A percentile compares a stretch with the other conserved stretches of the same genome.
These are phyloP conservation scores for Monosporascus cannonballus DNA, from an alignment of 2,329 filamentous ascomycete genomes.

Conservation along the genomic window DNA sequence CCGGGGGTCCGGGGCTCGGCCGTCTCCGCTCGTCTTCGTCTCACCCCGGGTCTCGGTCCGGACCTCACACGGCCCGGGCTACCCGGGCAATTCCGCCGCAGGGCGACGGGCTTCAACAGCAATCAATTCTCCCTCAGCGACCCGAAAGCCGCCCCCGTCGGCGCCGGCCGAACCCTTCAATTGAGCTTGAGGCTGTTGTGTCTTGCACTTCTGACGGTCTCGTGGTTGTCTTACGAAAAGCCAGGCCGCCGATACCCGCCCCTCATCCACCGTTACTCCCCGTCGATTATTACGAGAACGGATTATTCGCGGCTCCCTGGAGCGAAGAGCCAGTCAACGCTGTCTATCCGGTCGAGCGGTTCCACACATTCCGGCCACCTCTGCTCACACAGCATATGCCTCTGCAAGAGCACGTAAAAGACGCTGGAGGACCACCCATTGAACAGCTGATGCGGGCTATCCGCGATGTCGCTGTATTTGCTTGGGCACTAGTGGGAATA, in stretches of 20 bases:
- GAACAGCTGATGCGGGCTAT: slow-evolving; percentile 73
- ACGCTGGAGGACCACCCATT: slow-evolving; percentile 45
- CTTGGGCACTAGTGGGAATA: slow-evolving; percentile 75
- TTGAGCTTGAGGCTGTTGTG: slow-evolving; percentile 84
- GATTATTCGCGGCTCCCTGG: slow-evolving; percentile 77
- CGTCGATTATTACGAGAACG: slow-evolving; percentile 44
- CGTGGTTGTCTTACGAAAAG: slow-evolving; percentile 72
- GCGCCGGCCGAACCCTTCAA: slow-evolving; percentile 32
- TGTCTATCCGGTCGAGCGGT: slow-evolving; percentile 34
- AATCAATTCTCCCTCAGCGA: slow-evolving; percentile 1
- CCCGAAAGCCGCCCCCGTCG: slow-evolving; percentile 10
- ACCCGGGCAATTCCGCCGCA: slow-evolving; percentile 21
- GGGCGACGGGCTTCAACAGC: slow-evolving; percentile 5
- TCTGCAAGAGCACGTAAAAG: slow-evolving; percentile 36
- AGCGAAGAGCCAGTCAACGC: slow-evolving; percentile 58
- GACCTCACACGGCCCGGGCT: slow-evolving; percentile 2
- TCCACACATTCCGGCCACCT: slow-evolving; percentile 38
- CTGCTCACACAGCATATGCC: slow-evolving; percentile 39
- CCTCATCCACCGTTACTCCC: slow-evolving; percentile 43
- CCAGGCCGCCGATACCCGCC: slow-evolving; percentile 62
- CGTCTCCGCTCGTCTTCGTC: background rate
- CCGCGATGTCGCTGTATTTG: slow-evolving; percentile 80
- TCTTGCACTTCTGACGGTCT: slow-evolving; percentile 86
- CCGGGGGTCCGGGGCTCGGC: slow-evolving; percentile 23
- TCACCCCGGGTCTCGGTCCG: background rate